Percentiles rank a stretch among this genome's conserved stretches.
phyloP scores from a whole-genome alignment of 192 early-diverging fungal species.

The Spinellus fusiger region DNA sequence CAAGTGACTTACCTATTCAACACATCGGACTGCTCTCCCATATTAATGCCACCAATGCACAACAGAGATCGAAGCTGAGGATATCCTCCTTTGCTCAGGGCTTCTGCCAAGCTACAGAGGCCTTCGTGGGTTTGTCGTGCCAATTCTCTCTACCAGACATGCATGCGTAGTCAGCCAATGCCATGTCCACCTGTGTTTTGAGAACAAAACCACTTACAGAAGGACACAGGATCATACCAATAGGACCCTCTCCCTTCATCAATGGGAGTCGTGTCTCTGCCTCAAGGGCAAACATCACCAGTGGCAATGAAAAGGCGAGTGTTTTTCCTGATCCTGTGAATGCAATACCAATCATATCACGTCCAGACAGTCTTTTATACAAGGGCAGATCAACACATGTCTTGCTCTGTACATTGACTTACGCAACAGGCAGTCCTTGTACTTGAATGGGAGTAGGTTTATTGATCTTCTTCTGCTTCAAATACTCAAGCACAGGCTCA shows the following conservation, averaged over 20 bases:
- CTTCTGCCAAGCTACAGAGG: conserved; percentile 57
- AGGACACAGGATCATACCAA: conserved; percentile 93
- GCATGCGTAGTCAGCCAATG: background rate
- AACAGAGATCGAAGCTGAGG: conserved; percentile 73
- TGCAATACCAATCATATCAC: conserved; percentile 98
- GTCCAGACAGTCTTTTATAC: conserved; percentile 56
- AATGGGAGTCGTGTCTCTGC: conserved; percentile 83
- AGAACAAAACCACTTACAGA: conserved; percentile 49
- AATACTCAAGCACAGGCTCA: conserved; percentile 65
- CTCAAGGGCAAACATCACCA: conserved; percentile 90
- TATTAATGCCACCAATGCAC: conserved; percentile 92
- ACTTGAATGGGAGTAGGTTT: conserved; percentile 95
- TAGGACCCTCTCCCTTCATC: conserved; percentile 80
- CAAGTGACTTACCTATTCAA: conserved; percentile 47
- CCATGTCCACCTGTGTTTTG: background rate
- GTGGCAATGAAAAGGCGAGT: conserved; percentile 88
- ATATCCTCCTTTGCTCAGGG: conserved; percentile 56
- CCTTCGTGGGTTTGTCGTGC: conserved; percentile 92
- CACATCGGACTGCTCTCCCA: conserved; percentile 77
- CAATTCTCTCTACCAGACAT: conserved; percentile 71
- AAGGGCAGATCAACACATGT: background rate
- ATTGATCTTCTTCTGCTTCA: conserved; percentile 76
- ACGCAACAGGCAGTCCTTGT: conserved; percentile 90
- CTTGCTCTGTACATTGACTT: conserved; percentile 14
- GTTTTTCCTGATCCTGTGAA: conserved; percentile 99